These are phyloP conservation scores for Rosa persica DNA, from an alignment of 306 rosid genomes.

Conservation along the genomic window DNA sequence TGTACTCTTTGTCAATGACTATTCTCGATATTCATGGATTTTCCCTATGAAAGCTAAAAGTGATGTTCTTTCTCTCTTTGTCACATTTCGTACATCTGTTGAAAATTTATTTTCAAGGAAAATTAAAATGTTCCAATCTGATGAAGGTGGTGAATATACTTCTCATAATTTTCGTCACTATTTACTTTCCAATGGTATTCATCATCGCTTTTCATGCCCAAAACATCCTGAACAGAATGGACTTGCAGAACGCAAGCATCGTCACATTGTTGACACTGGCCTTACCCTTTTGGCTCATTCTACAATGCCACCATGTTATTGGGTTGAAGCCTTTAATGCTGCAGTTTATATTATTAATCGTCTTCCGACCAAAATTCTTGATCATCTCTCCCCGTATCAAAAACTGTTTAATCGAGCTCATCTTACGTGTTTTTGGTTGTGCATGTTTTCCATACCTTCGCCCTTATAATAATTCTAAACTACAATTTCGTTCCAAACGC, in stretches of 20 bases:
- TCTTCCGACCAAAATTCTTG: neutral
- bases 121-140: neutral
- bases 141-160: neutral
- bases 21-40: too few species aligned
- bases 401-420: neutral
- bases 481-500: too few species aligned
- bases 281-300: neutral
- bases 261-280: neutral
- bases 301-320: too few species aligned
- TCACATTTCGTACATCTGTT: too few species aligned
- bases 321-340: too few species aligned
- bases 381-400: neutral
- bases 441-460: neutral
- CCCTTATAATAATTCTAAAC: too few species aligned
- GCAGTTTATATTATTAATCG: too few species aligned
- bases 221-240: constrained; percentile 7
- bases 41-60: too few species aligned
- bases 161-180: neutral
- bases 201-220: neutral
- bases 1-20: too few species aligned
- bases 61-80: too few species aligned
- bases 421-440: neutral
- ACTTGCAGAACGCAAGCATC: neutral
- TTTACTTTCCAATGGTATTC: neutral
- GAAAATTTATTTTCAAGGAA: too few species aligned